Percentiles rank a stretch among this genome's conserved stretches.
Evolutionary conservation across 1,284 basidiomycete genomes (phyloP).

Genomic region (Austropuccinia psidii): DNA sequence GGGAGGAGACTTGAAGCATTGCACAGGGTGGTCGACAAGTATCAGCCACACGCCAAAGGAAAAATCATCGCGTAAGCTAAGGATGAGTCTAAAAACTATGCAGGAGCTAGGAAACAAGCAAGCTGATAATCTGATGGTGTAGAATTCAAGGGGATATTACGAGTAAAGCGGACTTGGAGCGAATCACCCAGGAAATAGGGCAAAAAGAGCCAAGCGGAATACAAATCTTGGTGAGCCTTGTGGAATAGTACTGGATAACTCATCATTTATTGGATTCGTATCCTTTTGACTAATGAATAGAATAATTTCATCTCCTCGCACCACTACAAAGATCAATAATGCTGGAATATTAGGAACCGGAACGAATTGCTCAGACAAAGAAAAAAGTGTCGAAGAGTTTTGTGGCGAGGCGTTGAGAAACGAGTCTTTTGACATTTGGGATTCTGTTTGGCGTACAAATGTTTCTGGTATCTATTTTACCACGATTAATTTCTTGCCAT

Average conservation of each 20-base stretch:
- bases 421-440: constrained; percentile 34
- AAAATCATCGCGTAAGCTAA: constrained; percentile 29
- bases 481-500: constrained; percentile 28
- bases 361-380: not conserved
- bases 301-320: too few species aligned
- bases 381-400: not conserved
- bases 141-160: constrained; percentile 33
- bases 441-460: constrained; percentile 35
- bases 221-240: constrained; percentile 34
- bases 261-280: too few species aligned
- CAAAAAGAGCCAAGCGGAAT: constrained; percentile 29
- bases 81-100: not conserved
- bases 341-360: constrained; percentile 32
- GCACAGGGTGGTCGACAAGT: constrained; percentile 27
- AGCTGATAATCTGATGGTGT: not conserved
- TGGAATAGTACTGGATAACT: too few species aligned
- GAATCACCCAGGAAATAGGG: constrained; percentile 19
- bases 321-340: constrained; percentile 28
- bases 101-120: not conserved
- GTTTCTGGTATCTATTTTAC: constrained; percentile 29
- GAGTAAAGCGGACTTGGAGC: constrained; percentile 29
- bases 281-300: too few species aligned
- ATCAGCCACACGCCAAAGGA: constrained; percentile 26
- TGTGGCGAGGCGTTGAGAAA: not conserved
- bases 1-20: constrained; percentile 32